Percentiles rank a stretch among this genome's conserved stretches.
phyloP scores from a whole-genome alignment of 805 yeast species.

The Metschnikowia sp. region DNA sequence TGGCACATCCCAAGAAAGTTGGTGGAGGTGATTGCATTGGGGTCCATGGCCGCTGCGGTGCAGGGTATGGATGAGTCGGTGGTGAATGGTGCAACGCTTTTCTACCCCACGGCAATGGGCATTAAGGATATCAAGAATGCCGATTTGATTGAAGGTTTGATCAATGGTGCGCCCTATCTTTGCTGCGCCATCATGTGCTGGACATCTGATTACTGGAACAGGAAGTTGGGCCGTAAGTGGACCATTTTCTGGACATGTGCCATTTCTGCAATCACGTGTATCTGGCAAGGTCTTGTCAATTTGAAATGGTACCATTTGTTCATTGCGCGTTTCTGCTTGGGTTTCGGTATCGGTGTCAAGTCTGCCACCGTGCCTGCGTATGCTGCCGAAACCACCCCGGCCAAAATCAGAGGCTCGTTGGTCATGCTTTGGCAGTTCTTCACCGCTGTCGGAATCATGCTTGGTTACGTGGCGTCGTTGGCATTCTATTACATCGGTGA shows the following conservation, averaged over 20 bases:
- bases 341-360: conserved; percentile 64
- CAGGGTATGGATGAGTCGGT: conserved; percentile 79
- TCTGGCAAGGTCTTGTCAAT: conserved; percentile 67
- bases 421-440: conserved; percentile 73
- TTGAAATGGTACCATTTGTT: conserved; percentile 56
- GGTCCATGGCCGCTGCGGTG: conserved; percentile 67
- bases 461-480: conserved; percentile 59
- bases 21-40: conserved; percentile 51
- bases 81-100: conserved; percentile 62
- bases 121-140: conserved; percentile 40
- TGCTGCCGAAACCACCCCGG: conserved; percentile 29
- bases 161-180: conserved; percentile 65
- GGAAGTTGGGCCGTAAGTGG: conserved; percentile 55
- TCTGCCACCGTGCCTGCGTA: conserved; percentile 68
- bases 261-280: conserved; percentile 55
- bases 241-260: conserved; percentile 58
- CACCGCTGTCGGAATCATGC: conserved; percentile 71
- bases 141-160: conserved; percentile 57
- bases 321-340: conserved; percentile 55
- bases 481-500: conserved; percentile 55
- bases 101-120: conserved; percentile 55
- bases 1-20: conserved; percentile 48
- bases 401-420: conserved; percentile 58
- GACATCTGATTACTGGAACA: conserved; percentile 53
- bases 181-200: conserved; percentile 62